phyloP scores from a whole-genome alignment of 257 asterid genomes.

The Nyctanthes arbortristis region DNA sequence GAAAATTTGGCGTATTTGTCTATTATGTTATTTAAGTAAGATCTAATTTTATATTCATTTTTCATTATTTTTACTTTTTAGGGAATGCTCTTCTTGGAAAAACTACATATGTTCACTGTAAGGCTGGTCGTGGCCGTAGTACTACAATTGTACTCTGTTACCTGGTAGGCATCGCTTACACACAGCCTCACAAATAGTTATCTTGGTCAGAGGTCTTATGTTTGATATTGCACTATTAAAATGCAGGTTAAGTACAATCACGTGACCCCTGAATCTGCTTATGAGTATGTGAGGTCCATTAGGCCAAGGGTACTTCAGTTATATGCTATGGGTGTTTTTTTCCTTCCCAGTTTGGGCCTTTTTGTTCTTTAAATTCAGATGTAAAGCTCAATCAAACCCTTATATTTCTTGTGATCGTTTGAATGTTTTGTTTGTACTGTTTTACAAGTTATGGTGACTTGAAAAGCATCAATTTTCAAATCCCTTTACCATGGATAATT shows the following conservation, averaged over 20 bases:
- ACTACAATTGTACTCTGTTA: slow-evolving; percentile 95
- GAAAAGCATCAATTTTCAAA: background rate
- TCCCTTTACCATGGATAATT: background rate
- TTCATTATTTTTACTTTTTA: slow-evolving; percentile 17
- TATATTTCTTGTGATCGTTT: background rate
- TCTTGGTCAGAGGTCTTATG: background rate
- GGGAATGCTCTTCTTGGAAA: slow-evolving; percentile 61
- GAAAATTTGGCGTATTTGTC: background rate
- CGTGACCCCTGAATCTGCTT: slow-evolving; percentile 77
- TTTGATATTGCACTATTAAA: slow-evolving; percentile 6
- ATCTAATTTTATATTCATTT: background rate
- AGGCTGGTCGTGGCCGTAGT: slow-evolving; percentile 99
- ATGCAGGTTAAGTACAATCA: slow-evolving; percentile 74
- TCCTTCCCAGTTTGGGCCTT: background rate
- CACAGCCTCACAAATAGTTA: background rate
- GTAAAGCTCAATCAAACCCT: background rate
- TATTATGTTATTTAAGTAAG: background rate
- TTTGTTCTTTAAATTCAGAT: background rate
- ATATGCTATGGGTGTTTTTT: background rate
- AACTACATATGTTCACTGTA: slow-evolving; percentile 91
- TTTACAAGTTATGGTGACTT: background rate
- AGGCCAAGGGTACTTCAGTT: slow-evolving; percentile 67
- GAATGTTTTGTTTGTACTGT: background rate
- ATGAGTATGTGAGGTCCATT: slow-evolving; percentile 65
- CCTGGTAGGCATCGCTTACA: slow-evolving; percentile 52